Conservation (phyloP, 306 rosid species). For the Coriaria nepalensis region DNA sequence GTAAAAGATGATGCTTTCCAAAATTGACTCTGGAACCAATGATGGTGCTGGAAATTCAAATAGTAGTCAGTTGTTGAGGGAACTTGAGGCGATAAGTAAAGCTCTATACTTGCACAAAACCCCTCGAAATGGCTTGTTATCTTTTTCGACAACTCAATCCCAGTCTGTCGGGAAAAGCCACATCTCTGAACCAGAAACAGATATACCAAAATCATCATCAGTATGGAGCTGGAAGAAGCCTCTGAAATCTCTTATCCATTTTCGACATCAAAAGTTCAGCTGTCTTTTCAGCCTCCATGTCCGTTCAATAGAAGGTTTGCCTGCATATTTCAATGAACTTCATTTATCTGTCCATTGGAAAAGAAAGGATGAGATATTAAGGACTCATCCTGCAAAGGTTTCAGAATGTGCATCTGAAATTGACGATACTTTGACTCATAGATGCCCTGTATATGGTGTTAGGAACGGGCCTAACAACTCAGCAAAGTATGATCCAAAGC, state of each 20-base stretch:
- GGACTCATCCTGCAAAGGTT: constrained; percentile 33
- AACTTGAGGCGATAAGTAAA: constrained; percentile 66
- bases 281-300: constrained; percentile 55
- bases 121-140: constrained; percentile 24
- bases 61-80: constrained; percentile 36
- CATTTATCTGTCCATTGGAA: constrained; percentile 46
- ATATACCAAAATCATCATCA: constrained; percentile 31
- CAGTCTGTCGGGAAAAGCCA: constrained; percentile 29
- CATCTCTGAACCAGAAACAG: constrained; percentile 19
- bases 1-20: constrained; percentile 24
- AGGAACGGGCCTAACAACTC: constrained; percentile 30
- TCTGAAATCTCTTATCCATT: constrained; percentile 47
- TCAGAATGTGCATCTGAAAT: constrained; percentile 38
- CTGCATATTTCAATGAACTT: constrained; percentile 31
- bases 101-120: constrained; percentile 46
- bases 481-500: constrained; percentile 46
- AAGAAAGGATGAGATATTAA: constrained; percentile 40
- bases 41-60: constrained; percentile 21
- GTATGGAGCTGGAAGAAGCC: constrained; percentile 80
- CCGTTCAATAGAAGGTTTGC: constrained; percentile 54
- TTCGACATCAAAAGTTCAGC: constrained; percentile 40
- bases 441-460: constrained; percentile 45
- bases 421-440: constrained; percentile 44
- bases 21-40: constrained; percentile 17
- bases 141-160: constrained; percentile 18